These are phyloP conservation scores for Hysterium pulicare DNA, from an alignment of 2,329 filamentous ascomycete species.

Conservation along the genomic window DNA sequence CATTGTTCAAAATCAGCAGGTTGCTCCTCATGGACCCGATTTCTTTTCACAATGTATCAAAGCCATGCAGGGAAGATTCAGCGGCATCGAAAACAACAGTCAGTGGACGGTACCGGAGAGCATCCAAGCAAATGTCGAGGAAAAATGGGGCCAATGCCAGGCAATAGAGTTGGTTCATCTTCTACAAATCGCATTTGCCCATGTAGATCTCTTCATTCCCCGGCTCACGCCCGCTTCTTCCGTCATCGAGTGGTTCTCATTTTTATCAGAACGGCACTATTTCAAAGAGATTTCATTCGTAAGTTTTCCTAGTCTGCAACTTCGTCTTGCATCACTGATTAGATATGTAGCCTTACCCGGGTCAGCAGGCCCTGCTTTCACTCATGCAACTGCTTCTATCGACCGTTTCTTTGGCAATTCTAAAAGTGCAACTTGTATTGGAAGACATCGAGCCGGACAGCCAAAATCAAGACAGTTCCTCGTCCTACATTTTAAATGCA, in stretches of 20 bases:
- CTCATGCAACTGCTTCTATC: slow-evolving; percentile 68
- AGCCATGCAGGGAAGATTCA: slow-evolving; percentile 48
- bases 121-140: slow-evolving; percentile 55
- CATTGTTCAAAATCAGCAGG: slow-evolving; percentile 34
- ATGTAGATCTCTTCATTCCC: slow-evolving; percentile 54
- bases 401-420: slow-evolving; percentile 66
- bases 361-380: slow-evolving; percentile 49
- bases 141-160: slow-evolving; percentile 60
- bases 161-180: slow-evolving; percentile 71
- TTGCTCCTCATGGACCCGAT: slow-evolving; percentile 19
- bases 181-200: slow-evolving; percentile 69
- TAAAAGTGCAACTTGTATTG: slow-evolving; percentile 64
- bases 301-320: slow-evolving; percentile 28
- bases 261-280: slow-evolving; percentile 47
- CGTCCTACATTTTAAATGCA: slow-evolving; percentile 66
- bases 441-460: slow-evolving; percentile 39
- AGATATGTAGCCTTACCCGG: slow-evolving; percentile 34
- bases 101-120: slow-evolving; percentile 48
- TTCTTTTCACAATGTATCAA: slow-evolving; percentile 43
- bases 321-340: neutral
- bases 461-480: slow-evolving; percentile 35
- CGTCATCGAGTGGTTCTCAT: slow-evolving; percentile 33
- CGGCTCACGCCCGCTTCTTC: slow-evolving; percentile 29
- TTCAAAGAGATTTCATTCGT: slow-evolving; percentile 62
- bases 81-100: slow-evolving; percentile 41